Conservation (phyloP, 2,329 filamentous ascomycete genomes). For the Aspergillus felis region DNA sequence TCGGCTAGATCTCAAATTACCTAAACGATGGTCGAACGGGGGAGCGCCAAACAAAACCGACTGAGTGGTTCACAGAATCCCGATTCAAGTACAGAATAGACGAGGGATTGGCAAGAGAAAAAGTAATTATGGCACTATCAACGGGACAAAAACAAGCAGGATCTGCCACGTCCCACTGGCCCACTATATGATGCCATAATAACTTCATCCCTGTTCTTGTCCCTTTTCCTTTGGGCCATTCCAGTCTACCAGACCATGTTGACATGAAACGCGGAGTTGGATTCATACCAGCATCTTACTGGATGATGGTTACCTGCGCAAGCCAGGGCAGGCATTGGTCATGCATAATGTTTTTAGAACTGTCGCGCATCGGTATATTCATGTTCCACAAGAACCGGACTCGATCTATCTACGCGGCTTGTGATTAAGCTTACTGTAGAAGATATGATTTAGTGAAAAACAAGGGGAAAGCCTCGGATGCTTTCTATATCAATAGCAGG, state of each 20-base stretch:
- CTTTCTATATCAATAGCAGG: neutral
- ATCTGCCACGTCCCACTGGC: neutral
- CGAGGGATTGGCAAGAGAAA: neutral
- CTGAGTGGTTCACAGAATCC: neutral
- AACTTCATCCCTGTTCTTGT: neutral
- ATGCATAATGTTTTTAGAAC: neutral
- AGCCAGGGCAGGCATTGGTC: neutral
- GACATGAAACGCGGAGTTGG: neutral
- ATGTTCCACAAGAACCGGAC: neutral
- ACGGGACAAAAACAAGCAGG: neutral
- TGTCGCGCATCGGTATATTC: neutral
- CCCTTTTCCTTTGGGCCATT: neutral
- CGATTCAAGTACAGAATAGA: neutral
- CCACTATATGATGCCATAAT: neutral
- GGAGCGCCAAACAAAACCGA: neutral
- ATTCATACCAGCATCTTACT: neutral
- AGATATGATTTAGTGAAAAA: neutral
- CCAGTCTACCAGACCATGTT: neutral
- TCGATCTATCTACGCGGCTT: neutral
- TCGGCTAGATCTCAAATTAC: neutral
- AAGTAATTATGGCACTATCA: neutral
- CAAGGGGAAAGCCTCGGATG: neutral
- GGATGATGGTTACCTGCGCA: neutral
- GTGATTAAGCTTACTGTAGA: neutral
- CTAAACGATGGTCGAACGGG: neutral